phyloP scores from a whole-genome alignment of 768 basidiomycete genomes.

The Solioccasus polychromus region DNA sequence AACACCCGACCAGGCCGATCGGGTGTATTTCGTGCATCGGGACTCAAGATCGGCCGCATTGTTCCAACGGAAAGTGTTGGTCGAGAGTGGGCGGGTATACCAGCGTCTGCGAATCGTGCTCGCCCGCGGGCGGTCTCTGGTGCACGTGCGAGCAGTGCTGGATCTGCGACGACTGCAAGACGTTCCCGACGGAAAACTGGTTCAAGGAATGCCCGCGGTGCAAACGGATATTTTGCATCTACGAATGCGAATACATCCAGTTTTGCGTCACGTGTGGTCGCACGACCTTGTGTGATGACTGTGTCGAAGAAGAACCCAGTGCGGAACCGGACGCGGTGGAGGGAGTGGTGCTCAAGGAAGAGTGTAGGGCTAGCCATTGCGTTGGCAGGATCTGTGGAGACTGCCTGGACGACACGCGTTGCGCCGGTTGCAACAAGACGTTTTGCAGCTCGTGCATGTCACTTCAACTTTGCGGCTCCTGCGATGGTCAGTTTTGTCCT shows the following conservation, averaged over 20 bases:
- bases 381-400: slow-evolving; percentile 9
- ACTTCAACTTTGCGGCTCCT: slow-evolving; percentile 4
- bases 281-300: slow-evolving; percentile 24
- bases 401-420: slow-evolving; percentile 8
- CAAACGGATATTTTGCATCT: slow-evolving; percentile 12
- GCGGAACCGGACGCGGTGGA: slow-evolving; percentile 4
- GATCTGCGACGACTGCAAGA: slow-evolving; percentile 24
- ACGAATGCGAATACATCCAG: slow-evolving; percentile 23
- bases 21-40: slow-evolving; percentile 9
- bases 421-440: slow-evolving; percentile 11
- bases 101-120: slow-evolving; percentile 17
- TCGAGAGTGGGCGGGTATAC: slow-evolving; percentile 9
- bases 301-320: slow-evolving; percentile 26
- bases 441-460: slow-evolving; percentile 14
- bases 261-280: slow-evolving; percentile 19
- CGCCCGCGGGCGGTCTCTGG: slow-evolving; percentile 18
- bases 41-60: slow-evolving; percentile 5
- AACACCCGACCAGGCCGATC: slow-evolving; percentile 15
- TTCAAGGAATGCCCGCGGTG: slow-evolving; percentile 20
- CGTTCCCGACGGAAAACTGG: slow-evolving; percentile 1
- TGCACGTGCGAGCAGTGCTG: slow-evolving; percentile 20
- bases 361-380: slow-evolving; percentile 3
- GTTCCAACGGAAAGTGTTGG: slow-evolving; percentile 19
- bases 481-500: slow-evolving; percentile 7
- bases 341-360: slow-evolving; percentile 6